Conservation (phyloP, 169 alveolate genomes). For the Plasmodium sp. region DNA sequence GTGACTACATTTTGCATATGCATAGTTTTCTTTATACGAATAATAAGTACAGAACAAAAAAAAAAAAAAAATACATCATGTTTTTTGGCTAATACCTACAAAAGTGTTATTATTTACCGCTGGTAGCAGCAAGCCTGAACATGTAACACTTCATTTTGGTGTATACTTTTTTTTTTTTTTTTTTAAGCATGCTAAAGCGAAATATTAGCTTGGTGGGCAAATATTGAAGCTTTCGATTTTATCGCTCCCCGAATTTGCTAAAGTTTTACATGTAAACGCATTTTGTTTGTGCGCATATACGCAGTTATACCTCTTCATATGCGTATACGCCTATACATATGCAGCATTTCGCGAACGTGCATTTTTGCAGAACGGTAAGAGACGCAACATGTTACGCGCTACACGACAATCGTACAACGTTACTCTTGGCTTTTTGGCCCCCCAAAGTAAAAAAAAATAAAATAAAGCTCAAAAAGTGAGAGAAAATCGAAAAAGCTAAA, state of each 20-base stretch:
- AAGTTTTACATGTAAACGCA: background rate
- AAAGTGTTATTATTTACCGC: background rate
- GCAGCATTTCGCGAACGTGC: background rate
- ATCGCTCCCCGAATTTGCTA: background rate
- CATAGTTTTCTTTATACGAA: background rate
- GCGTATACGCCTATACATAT: constrained; percentile 3
- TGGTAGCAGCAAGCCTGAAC: background rate
- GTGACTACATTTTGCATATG: constrained; percentile 5
- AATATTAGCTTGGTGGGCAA: background rate
- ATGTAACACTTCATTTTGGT: constrained; percentile 1
- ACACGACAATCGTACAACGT: background rate
- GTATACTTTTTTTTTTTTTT: background rate
- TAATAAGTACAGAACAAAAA: constrained; percentile 12
- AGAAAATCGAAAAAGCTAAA: constrained; percentile 1
- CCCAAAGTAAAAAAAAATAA: background rate
- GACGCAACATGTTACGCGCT: background rate
- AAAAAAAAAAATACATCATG: constrained; percentile 5
- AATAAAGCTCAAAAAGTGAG: constrained; percentile 22
- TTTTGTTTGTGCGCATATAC: background rate
- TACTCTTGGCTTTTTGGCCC: background rate
- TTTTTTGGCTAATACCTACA: constrained; percentile 8
- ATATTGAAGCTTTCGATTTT: background rate
- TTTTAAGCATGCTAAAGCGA: constrained; percentile 16
- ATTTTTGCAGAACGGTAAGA: background rate
- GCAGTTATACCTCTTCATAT: background rate